Evolutionary conservation across 768 basidiomycete species (phyloP), one percentile per base, ranked within the genome.

Genomic region (Suillus weaverae): DNA sequence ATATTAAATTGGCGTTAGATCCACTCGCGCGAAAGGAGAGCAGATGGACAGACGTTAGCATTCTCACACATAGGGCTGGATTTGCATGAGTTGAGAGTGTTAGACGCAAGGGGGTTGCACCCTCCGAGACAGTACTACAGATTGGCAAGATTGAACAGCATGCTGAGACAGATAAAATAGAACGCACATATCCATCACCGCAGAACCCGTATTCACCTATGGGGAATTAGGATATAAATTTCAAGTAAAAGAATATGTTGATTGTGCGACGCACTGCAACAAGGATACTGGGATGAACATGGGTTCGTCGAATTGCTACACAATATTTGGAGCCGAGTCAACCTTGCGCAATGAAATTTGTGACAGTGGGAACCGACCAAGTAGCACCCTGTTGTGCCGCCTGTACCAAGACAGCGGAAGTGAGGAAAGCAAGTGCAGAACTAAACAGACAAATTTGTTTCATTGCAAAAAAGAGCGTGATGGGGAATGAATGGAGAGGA

Each of bases 91-190:
- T 78, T 77, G 44, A 89, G 76, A 4, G 83, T 73, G 70, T 87
- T 70, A 7, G 93, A 95, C 50, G 81, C 77, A 36, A 92, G 81
- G 22, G 94, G 92, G 71, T 95, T 86, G 79, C 94, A 95, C n/a
- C 94, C 94, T 55, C 91, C 91, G 39, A 93, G 79, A 72, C 93
- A 94, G 74, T 87, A 94, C 88, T 92, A 69, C 22, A 60, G 36
- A 59, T 41, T 53, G 9, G 3, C 66, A 30, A 46, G 50, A 20
- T 26, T 72, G 62, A 73, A 18, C 30, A 11, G 18, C 39, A 30
- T 59, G 18, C 2, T 41, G 18, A 41, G 41, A 33, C 41, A 1
- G 11, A 10, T 30, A 13, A 6, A 46, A n/a, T 8, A 13, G 61
- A 30, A 71, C 80, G 62, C 53, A 83, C 81, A 55, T 72, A 70